Evolutionary conservation across 176 grass and related monocot species (phyloP).

Genomic region (Tillandsia fasciculata): DNA sequence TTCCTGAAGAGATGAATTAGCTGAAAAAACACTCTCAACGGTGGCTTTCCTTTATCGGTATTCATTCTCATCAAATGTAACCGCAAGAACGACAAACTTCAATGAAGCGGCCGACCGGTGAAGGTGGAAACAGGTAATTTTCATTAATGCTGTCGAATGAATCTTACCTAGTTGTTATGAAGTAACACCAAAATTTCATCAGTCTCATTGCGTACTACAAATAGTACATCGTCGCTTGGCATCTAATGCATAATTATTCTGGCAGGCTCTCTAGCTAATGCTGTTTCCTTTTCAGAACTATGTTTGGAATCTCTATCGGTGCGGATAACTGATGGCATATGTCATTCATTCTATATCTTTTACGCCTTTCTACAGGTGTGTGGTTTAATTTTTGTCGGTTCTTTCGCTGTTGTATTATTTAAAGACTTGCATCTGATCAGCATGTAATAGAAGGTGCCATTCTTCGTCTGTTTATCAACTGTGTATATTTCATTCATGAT

Average conservation of each 20-base stretch:
- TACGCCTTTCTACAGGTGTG: too few relatives aligned
- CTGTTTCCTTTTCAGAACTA: neutral
- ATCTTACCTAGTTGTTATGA: too few relatives aligned
- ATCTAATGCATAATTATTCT: neutral
- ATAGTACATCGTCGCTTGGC: neutral
- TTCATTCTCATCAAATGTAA: neutral
- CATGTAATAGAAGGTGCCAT: neutral
- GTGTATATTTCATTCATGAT: neutral
- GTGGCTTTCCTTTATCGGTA: neutral
- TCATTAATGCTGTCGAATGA: too few relatives aligned
- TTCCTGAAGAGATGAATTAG: conserved; percentile 65
- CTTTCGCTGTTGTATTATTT: too few relatives aligned
- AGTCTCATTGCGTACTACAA: too few relatives aligned
- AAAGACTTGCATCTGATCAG: neutral
- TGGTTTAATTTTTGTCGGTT: too few relatives aligned
- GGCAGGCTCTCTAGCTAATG: neutral
- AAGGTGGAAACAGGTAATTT: too few relatives aligned
- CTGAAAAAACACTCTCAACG: neutral
- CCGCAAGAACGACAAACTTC: neutral
- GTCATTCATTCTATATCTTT: too few relatives aligned
- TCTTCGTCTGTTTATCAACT: neutral
- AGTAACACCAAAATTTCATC: too few relatives aligned
- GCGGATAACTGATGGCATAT: too few relatives aligned
- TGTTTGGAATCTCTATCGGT: too few relatives aligned
- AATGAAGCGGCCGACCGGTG: too few relatives aligned